Evolutionary conservation across 805 yeast species (phyloP).

Genomic region (Metschnikowia santaceciliae): DNA sequence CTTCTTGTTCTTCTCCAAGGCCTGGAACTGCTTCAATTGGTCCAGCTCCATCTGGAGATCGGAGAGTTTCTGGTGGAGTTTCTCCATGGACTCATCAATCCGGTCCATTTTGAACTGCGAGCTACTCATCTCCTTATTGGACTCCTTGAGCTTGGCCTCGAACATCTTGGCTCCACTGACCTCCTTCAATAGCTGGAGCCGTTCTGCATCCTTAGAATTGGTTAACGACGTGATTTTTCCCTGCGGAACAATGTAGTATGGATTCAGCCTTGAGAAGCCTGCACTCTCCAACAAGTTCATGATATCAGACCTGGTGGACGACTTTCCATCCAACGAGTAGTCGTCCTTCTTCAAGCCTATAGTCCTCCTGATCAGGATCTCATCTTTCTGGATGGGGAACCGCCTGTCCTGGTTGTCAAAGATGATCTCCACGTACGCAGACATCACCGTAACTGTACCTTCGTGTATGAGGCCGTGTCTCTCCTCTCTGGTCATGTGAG

Average conservation of each 20-base stretch:
- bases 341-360: conserved; percentile 93
- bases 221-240: conserved; percentile 87
- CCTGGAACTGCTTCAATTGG: conserved; percentile 68
- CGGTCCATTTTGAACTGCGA: conserved; percentile 67
- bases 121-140: conserved; percentile 71
- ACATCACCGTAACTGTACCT: conserved; percentile 85
- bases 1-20: conserved; percentile 62
- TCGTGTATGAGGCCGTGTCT: conserved; percentile 85
- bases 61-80: conserved; percentile 64
- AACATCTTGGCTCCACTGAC: conserved; percentile 94
- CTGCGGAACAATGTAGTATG: conserved; percentile 96
- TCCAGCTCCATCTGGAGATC: conserved; percentile 80
- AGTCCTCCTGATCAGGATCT: conserved; percentile 76
- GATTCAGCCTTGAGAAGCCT: conserved; percentile 86
- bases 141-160: conserved; percentile 75
- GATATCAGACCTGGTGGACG: conserved; percentile 76
- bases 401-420: conserved; percentile 79
- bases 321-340: conserved; percentile 74
- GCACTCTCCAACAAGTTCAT: conserved; percentile 83
- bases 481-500: conserved; percentile 79
- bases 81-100: conserved; percentile 67
- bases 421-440: conserved; percentile 86
- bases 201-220: conserved; percentile 81
- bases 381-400: conserved; percentile 65
- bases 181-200: conserved; percentile 75